These are phyloP conservation scores for Rutstroemia sp. DNA, from an alignment of 2,329 filamentous ascomycete genomes.

Conservation along the genomic window DNA sequence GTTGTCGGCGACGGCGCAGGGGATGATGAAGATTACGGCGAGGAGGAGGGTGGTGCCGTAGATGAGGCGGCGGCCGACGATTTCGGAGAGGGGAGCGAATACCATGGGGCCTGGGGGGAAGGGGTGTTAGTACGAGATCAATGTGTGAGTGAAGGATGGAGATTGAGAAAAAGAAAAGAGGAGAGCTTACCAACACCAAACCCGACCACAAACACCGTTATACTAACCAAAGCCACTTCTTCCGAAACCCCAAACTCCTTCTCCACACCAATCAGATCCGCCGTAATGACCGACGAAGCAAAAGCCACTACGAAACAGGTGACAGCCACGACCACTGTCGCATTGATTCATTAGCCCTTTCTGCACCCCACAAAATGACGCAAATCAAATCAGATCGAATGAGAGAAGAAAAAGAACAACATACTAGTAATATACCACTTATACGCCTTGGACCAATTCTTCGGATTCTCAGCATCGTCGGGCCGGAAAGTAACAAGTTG, in stretches of 20 bases:
- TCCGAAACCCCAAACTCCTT: slow-evolving; percentile 60
- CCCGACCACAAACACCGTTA: slow-evolving; percentile 73
- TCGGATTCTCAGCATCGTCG: slow-evolving; percentile 70
- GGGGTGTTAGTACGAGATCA: slow-evolving; percentile 7
- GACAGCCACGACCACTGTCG: slow-evolving; percentile 59
- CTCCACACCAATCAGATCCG: slow-evolving; percentile 59
- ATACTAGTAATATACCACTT: slow-evolving; percentile 73
- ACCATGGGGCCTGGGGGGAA: slow-evolving; percentile 53
- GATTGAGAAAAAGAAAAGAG: too few relatives aligned
- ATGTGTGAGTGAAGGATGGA: background rate
- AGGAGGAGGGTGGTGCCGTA: slow-evolving; percentile 43
- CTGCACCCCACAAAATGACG: background rate
- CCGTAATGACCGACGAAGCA: slow-evolving; percentile 67
- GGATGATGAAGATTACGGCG: slow-evolving; percentile 73
- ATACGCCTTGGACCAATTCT: slow-evolving; percentile 72
- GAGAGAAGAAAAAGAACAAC: background rate
- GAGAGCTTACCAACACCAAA: slow-evolving; percentile 60
- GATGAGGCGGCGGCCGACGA: slow-evolving; percentile 63
- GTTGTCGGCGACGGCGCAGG: slow-evolving; percentile 69
- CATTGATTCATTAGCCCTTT: background rate
- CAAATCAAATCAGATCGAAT: background rate
- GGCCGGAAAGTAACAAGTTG: slow-evolving; percentile 65
- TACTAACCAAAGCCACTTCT: slow-evolving; percentile 64
- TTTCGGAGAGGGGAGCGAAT: slow-evolving; percentile 72
- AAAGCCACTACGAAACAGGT: slow-evolving; percentile 64